Evolutionary conservation across 225 moss, liverwort and hornwort species (phyloP).

Genomic region (Straminergon stramineum): DNA sequence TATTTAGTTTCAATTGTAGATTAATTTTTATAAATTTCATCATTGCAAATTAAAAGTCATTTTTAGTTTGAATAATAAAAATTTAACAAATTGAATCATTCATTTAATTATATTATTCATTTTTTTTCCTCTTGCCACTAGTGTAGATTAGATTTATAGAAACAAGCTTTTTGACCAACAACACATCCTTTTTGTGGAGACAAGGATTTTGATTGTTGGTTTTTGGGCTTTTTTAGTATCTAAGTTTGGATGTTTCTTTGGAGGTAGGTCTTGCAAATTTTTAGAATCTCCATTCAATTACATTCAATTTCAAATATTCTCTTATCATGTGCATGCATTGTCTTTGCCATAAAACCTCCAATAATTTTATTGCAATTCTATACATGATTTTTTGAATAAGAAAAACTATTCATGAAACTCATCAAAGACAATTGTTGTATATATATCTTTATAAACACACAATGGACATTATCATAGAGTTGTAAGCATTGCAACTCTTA

Average conservation of each 20-base stretch:
- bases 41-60: not conserved
- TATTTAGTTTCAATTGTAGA: not conserved
- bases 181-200: too few species aligned
- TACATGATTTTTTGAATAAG: not conserved
- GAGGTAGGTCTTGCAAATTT: not conserved
- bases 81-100: not conserved
- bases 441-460: not conserved
- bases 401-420: not conserved
- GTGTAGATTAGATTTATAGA: not conserved
- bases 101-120: rapidly evolving
- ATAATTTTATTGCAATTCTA: not conserved
- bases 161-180: too few species aligned
- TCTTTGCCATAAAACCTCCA: not conserved
- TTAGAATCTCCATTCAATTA: not conserved
- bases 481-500: not conserved
- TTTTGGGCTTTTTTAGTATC: not conserved
- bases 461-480: rapidly evolving
- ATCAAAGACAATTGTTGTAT: not conserved
- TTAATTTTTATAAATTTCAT: not conserved
- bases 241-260: not conserved
- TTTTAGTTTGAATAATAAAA: not conserved
- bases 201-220: too few species aligned
- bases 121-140: not conserved
- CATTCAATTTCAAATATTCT: not conserved
- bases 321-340: not conserved